These are phyloP conservation scores for Saccharum spontaneum DNA, from an alignment of 176 grass and related monocot genomes.

Conservation along the genomic window DNA sequence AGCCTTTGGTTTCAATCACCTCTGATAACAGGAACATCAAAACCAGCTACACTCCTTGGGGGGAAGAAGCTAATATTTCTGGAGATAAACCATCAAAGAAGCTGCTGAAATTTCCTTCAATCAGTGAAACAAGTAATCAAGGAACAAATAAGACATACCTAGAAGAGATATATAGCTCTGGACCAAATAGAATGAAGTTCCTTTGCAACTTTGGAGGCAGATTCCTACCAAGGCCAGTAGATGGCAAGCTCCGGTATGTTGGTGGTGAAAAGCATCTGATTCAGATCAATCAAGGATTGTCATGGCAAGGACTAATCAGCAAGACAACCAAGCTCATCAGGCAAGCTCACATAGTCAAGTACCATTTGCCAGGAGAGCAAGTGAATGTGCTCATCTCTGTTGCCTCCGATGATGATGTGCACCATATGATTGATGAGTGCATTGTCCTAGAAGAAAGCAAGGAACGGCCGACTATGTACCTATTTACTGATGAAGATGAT, in stretches of 20 bases:
- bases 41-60: slow-evolving; percentile 25
- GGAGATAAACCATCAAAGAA: background rate
- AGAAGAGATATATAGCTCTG: background rate
- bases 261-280: slow-evolving; percentile 59
- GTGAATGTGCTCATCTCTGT: slow-evolving; percentile 61
- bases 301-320: slow-evolving; percentile 52
- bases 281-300: slow-evolving; percentile 41
- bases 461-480: slow-evolving; percentile 51
- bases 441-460: slow-evolving; percentile 37
- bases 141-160: slow-evolving; percentile 13
- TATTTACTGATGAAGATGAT: slow-evolving; percentile 54
- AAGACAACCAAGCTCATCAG: slow-evolving; percentile 42
- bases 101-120: slow-evolving; percentile 6
- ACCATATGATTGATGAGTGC: slow-evolving; percentile 73
- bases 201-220: slow-evolving; percentile 63
- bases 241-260: slow-evolving; percentile 55
- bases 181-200: slow-evolving; percentile 47
- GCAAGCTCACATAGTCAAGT: slow-evolving; percentile 51
- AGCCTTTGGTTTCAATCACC: slow-evolving; percentile 11
- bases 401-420: slow-evolving; percentile 52
- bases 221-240: slow-evolving; percentile 58
- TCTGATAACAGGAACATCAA: slow-evolving; percentile 4
- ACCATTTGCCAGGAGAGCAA: slow-evolving; percentile 59
- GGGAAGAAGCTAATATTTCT: slow-evolving; percentile 1
- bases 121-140: slow-evolving; percentile 8